Conservation (phyloP, 805 yeast genomes). For the Isabelozyma rhagii region DNA sequence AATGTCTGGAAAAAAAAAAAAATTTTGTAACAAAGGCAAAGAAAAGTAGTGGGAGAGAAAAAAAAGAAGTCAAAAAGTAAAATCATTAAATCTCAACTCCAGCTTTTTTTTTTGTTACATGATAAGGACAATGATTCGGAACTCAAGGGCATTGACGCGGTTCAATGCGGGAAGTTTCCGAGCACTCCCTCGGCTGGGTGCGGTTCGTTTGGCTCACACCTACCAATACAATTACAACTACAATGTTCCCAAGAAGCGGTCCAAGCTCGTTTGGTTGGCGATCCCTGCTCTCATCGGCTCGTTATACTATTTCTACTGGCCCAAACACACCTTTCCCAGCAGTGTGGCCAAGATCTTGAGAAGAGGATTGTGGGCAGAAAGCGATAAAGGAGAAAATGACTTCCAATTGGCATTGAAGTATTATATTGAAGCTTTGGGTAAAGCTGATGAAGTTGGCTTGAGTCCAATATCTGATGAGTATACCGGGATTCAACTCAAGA, state of each 20-base stretch:
- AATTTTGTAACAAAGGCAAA: background rate
- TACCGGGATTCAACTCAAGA: constrained; percentile 85
- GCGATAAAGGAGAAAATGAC: constrained; percentile 61
- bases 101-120: background rate
- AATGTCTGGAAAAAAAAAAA: background rate
- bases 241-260: background rate
- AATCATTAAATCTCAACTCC: background rate
- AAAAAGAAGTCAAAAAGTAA: background rate
- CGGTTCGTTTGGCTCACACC: background rate
- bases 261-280: background rate
- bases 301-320: constrained; percentile 51
- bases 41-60: background rate
- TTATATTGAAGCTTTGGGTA: constrained; percentile 71
- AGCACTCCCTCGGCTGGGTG: background rate
- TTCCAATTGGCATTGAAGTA: constrained; percentile 64
- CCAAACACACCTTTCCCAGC: constrained; percentile 64
- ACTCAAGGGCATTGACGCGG: background rate
- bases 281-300: background rate
- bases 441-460: constrained; percentile 54
- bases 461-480: constrained; percentile 70
- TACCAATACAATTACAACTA: background rate
- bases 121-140: background rate
- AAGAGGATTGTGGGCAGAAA: constrained; percentile 81
- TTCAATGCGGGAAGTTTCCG: background rate
- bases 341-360: constrained; percentile 70